Percentiles rank a stretch among this genome's conserved stretches.
These are phyloP conservation scores for Fomitopsis betulina DNA, from an alignment of 1,284 basidiomycete genomes.

Conservation along the genomic window DNA sequence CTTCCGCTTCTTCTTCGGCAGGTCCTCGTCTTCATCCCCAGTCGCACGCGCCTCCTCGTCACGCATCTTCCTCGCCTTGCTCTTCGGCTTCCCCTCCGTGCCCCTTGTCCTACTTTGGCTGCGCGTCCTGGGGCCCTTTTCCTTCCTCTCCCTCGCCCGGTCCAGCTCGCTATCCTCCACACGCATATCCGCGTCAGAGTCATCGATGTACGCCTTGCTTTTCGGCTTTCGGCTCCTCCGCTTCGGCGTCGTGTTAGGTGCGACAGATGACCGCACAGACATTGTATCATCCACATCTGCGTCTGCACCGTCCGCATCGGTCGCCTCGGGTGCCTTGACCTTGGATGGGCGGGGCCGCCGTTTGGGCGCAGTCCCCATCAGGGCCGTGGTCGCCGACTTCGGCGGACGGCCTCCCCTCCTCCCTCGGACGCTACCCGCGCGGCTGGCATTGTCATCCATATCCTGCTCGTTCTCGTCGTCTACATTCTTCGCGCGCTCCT, in stretches of 20 bases:
- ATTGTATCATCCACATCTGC: slow-evolving; percentile 16
- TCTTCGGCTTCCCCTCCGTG: slow-evolving; percentile 6
- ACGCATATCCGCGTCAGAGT: slow-evolving; percentile 18
- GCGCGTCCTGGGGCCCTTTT: slow-evolving; percentile 14
- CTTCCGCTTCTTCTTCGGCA: slow-evolving; percentile 22
- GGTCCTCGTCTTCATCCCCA: slow-evolving; percentile 15
- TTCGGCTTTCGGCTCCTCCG: slow-evolving; percentile 23
- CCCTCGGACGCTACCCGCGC: slow-evolving; percentile 16
- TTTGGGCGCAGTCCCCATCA: slow-evolving; percentile 12
- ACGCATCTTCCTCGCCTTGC: slow-evolving; percentile 13
- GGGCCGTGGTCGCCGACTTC: slow-evolving; percentile 12
- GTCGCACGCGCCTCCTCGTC: slow-evolving; percentile 7
- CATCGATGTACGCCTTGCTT: slow-evolving; percentile 19
- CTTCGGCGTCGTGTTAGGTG: slow-evolving; percentile 11
- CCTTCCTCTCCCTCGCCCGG: background rate
- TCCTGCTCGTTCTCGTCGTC: slow-evolving; percentile 19
- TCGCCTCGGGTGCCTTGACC: slow-evolving; percentile 8
- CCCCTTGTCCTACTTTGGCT: slow-evolving; percentile 17
- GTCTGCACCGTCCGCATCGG: slow-evolving; percentile 14
- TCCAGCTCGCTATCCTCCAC: slow-evolving; percentile 17
- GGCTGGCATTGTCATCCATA: slow-evolving; percentile 23
- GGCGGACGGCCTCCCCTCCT: slow-evolving; percentile 16
- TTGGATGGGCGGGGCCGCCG: slow-evolving; percentile 17
- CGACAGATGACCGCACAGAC: slow-evolving; percentile 12
- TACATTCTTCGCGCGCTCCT: slow-evolving; percentile 13